A percentile compares a stretch with the other conserved stretches of the same genome.
Evolutionary conservation across 768 basidiomycete genomes (phyloP).

Genomic region (Tulasnella calospora): DNA sequence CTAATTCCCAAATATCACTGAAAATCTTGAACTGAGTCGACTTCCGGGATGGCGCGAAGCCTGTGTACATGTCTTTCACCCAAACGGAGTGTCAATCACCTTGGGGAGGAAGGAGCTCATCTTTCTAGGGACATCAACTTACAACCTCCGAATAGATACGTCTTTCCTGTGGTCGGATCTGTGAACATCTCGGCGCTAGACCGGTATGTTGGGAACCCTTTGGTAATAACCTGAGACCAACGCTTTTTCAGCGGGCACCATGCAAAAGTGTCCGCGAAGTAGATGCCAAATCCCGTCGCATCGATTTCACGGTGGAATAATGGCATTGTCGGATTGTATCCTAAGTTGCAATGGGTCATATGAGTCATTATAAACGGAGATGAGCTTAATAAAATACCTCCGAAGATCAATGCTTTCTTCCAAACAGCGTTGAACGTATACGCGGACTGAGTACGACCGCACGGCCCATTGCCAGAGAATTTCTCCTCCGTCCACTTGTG

Average conservation of each 20-base stretch:
- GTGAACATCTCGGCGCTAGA: slow-evolving; percentile 37
- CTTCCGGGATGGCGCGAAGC: slow-evolving; percentile 38
- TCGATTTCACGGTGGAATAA: background rate
- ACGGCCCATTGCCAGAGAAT: slow-evolving; percentile 38
- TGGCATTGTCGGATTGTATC: background rate
- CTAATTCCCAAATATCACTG: slow-evolving; percentile 42
- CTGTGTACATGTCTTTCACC: slow-evolving; percentile 33
- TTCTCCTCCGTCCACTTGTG: slow-evolving; percentile 38
- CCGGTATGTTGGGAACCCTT: slow-evolving; percentile 44
- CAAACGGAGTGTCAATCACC: background rate
- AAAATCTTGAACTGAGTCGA: slow-evolving; percentile 35
- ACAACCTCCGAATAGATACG: slow-evolving; percentile 42
- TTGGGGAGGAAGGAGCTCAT: no score
- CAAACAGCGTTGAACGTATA: slow-evolving; percentile 36
- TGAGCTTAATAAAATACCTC: slow-evolving; percentile 38
- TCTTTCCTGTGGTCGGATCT: slow-evolving; percentile 39
- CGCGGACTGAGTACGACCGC: slow-evolving; percentile 37
- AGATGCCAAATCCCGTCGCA: slow-evolving; percentile 30
- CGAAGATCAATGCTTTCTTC: slow-evolving; percentile 40
- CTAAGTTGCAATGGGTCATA: background rate
- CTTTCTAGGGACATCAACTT: background rate
- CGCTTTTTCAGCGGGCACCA: slow-evolving; percentile 31
- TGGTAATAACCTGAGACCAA: slow-evolving; percentile 42
- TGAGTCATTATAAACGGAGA: background rate
- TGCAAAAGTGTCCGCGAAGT: slow-evolving; percentile 44